A percentile compares a stretch with the other conserved stretches of the same genome.
Conservation (phyloP, 164 flowering plant species). For the Stephania cephalantha region DNA sequence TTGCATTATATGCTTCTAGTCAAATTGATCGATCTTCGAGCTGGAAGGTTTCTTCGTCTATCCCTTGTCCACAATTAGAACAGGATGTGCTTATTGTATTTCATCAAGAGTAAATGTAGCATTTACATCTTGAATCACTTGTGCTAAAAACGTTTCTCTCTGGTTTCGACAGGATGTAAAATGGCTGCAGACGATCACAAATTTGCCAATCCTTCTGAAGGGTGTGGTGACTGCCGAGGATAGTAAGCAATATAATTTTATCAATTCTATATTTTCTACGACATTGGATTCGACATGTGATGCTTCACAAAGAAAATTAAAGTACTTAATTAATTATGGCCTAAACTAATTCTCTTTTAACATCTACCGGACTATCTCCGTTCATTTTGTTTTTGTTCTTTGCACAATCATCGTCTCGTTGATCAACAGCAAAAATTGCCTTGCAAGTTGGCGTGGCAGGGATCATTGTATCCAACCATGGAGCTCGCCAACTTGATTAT, state of each 20-base stretch:
- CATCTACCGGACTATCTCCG: too few relatives aligned
- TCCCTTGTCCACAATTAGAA: too few relatives aligned
- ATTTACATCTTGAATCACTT: not conserved
- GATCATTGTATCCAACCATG: slow-evolving; percentile 92
- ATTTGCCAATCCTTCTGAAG: slow-evolving; percentile 85
- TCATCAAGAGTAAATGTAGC: not conserved
- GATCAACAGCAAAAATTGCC: slow-evolving; percentile 56
- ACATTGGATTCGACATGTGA: not conserved
- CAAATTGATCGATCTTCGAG: slow-evolving; percentile 61
- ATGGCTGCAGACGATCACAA: slow-evolving; percentile 95
- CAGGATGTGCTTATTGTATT: not conserved
- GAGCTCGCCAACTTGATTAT: slow-evolving; percentile 95
- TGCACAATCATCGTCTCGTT: not conserved
- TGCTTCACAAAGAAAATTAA: not conserved
- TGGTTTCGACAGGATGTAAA: slow-evolving; percentile 60
- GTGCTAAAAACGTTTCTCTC: not conserved
- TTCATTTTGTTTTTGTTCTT: not conserved
- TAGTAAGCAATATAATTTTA: slow-evolving; percentile 33
- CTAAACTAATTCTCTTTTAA: not conserved
- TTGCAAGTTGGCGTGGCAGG: slow-evolving; percentile 79
- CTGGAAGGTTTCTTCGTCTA: slow-evolving; percentile 52
- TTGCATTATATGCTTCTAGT: slow-evolving; percentile 67
- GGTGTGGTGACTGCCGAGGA: slow-evolving; percentile 93
- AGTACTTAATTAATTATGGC: not conserved
- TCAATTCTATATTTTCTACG: not conserved